phyloP scores from a whole-genome alignment of 2,329 filamentous ascomycete genomes.

The Colletotrichum somersetense region DNA sequence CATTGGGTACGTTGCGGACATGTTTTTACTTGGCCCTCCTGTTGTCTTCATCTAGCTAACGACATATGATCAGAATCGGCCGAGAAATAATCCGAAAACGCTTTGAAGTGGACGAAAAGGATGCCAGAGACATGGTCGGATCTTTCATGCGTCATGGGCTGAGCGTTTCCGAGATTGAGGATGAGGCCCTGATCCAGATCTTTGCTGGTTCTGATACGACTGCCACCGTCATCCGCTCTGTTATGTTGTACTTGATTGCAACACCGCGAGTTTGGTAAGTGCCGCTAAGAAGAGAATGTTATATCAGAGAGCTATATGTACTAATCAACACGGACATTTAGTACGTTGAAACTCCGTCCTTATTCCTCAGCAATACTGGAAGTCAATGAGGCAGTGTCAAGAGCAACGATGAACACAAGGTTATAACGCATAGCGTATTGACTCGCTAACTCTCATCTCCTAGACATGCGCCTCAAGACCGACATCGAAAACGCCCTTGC shows the following conservation, averaged over 20 bases:
- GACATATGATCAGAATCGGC: neutral
- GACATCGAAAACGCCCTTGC: slow-evolving; percentile 7
- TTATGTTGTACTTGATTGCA: slow-evolving; percentile 61
- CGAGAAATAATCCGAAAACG: slow-evolving; percentile 5
- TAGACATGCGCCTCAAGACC: slow-evolving; percentile 8
- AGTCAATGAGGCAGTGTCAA: neutral
- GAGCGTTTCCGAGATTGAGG: slow-evolving; percentile 44
- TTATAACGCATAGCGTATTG: neutral
- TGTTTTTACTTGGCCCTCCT: neutral
- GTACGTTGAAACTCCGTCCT: neutral
- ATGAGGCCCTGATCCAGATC: slow-evolving; percentile 48
- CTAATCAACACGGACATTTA: neutral
- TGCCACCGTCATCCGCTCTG: slow-evolving; percentile 61
- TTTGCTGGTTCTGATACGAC: slow-evolving; percentile 62
- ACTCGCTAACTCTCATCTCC: neutral
- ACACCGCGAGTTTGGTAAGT: slow-evolving; percentile 49
- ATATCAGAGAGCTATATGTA: neutral
- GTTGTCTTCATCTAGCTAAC: neutral
- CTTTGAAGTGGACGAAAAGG: slow-evolving; percentile 12
- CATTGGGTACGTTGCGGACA: slow-evolving; percentile 22
- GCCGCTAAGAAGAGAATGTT: slow-evolving; percentile 30
- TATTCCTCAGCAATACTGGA: neutral
- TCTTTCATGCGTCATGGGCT: slow-evolving; percentile 59
- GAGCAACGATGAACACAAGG: neutral
- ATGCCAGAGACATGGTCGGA: slow-evolving; percentile 8